Conservation (phyloP, 306 rosid species). For the Dalbergia cultrata region DNA sequence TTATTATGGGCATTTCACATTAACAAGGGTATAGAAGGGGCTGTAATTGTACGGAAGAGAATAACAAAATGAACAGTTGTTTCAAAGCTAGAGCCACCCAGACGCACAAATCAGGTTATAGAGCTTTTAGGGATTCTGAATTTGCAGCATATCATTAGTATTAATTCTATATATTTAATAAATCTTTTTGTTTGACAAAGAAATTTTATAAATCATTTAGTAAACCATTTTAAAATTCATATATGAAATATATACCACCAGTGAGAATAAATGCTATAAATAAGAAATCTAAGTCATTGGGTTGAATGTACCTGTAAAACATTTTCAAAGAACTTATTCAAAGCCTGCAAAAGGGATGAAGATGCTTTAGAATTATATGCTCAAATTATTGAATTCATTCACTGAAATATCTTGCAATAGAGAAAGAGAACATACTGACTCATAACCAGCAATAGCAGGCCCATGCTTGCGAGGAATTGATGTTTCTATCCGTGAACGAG, state of each 20-base stretch:
- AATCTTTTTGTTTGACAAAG: constrained; percentile 16
- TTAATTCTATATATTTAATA: constrained; percentile 22
- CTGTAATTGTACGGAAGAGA: too few species aligned
- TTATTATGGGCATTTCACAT: constrained; percentile 11
- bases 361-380: constrained; percentile 39
- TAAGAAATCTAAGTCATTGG: constrained; percentile 34
- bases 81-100: background rate
- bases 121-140: constrained; percentile 17
- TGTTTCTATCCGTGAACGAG: constrained; percentile 90
- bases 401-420: constrained; percentile 34
- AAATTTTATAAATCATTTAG: constrained; percentile 19
- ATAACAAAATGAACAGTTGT: background rate
- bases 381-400: constrained; percentile 35
- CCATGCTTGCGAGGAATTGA: constrained; percentile 99
- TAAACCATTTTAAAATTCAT: constrained; percentile 29
- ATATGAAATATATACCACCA: constrained; percentile 30
- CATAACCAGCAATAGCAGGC: constrained; percentile 94
- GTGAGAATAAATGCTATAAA: constrained; percentile 30
- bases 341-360: constrained; percentile 71
- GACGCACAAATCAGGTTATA: constrained; percentile 18
- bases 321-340: constrained; percentile 89
- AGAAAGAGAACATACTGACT: constrained; percentile 65
- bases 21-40: background rate
- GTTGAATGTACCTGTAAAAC: constrained; percentile 74
- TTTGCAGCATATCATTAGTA: constrained; percentile 30